Evolutionary conservation across 1,284 basidiomycete genomes (phyloP), one percentile per base, ranked within the genome.

Genomic region (Rhodotorula sp.): DNA sequence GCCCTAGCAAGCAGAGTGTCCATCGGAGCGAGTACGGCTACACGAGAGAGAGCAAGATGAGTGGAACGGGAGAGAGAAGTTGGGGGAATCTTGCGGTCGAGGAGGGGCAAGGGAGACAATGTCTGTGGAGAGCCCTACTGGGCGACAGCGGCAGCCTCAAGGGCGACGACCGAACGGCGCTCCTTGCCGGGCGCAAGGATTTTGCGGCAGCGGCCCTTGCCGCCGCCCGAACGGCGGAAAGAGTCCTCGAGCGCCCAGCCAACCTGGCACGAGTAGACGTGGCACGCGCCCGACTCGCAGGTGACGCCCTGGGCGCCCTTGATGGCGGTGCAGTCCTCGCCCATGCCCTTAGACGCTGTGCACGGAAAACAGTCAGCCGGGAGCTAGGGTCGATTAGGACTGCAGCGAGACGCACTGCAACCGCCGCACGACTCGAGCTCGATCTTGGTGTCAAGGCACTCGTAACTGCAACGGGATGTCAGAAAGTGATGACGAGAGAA

Each of bases 271-370:
- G 68, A 56, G 65, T 69, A 81, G 63, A 81, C 75, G 44, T 63
- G 53, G 68, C 77, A 78, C 27, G 59, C 34, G 34, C 76, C 74
- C 16, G 64, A 64, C 45, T 74, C 54, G 66, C 77, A 78, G 1
- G 86, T 88, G 66, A 91, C 89, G 71, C 88, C 88, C 84, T 86
- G 85, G 42, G 85, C 87, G 76, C 88, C 85, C 59, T 82, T 74
- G 76, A 92, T 90, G 27, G 83, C 79, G 41, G 87, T 88, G 82
- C 90, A 92, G 81, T 92, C 89, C 79, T 87, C 83, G 53, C 91
- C 90, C 61, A 84, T 79, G 44, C 87, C 87, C 49, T 84, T 81
- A 7, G 86, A 85, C 10, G 86, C 73, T 74, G 60, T 14, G 12
- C 1, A 42, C 10, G 49, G 42, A n/a, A 13, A 25, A 46, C 42